Conservation (phyloP, 306 rosid genomes). For the Neltuma alba region DNA sequence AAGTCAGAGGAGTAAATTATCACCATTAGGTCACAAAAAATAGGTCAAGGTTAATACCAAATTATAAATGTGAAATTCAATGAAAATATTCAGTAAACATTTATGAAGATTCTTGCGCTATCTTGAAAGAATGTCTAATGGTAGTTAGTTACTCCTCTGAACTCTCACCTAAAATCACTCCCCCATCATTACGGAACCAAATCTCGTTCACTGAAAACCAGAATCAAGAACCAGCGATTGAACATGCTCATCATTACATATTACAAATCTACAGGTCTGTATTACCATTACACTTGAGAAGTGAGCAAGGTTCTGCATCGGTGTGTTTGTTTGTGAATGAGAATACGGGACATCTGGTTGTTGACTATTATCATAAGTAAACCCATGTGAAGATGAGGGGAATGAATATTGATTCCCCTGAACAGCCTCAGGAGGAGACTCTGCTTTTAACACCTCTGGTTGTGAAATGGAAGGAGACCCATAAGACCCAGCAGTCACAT, state of each 20-base stretch:
- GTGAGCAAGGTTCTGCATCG: conserved; percentile 76
- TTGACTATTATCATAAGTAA: conserved; percentile 69
- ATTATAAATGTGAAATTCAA: neutral
- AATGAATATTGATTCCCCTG: conserved; percentile 77
- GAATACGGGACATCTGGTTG: conserved; percentile 63
- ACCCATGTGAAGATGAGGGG: conserved; percentile 80
- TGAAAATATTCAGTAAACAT: neutral
- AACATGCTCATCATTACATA: conserved; percentile 16
- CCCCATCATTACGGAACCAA: conserved; percentile 17
- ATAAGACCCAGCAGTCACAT: conserved; percentile 56
- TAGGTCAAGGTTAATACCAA: neutral
- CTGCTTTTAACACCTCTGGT: conserved; percentile 76
- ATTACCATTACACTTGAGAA: conserved; percentile 89
- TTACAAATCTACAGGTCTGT: conserved; percentile 16
- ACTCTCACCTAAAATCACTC: neutral
- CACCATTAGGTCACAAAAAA: neutral
- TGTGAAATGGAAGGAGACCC: conserved; percentile 78
- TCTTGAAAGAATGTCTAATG: neutral
- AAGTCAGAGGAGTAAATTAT: neutral
- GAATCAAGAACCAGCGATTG: conserved; percentile 3
- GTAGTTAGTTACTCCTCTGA: neutral
- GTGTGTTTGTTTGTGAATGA: conserved; percentile 77
- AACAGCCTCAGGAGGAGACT: conserved; percentile 59
- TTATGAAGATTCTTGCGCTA: neutral
- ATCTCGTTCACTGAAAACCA: conserved; percentile 4